Evolutionary conservation across 2,329 filamentous ascomycete species (phyloP).

Genomic region (Aspergillus melleus): DNA sequence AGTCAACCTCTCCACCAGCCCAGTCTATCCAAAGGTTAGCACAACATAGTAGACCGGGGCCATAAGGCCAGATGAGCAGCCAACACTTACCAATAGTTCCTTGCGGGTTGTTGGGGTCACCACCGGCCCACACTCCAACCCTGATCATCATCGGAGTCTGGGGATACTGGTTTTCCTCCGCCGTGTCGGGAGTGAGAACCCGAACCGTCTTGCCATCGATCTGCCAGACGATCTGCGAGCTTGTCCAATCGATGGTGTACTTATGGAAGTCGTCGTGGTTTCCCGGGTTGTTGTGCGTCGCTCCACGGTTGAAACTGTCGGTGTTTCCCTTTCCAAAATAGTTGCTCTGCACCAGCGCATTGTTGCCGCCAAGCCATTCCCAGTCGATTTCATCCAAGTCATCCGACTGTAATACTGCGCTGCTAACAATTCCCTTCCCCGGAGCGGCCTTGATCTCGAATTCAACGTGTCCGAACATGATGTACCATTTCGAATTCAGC

Average conservation of each 20-base stretch:
- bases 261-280: conserved; percentile 79
- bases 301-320: conserved; percentile 80
- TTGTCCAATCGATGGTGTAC: conserved; percentile 91
- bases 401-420: conserved; percentile 87
- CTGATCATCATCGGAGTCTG: conserved; percentile 96
- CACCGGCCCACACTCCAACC: conserved; percentile 88
- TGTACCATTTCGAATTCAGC: conserved; percentile 89
- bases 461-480: conserved; percentile 96
- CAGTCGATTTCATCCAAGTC: conserved; percentile 94
- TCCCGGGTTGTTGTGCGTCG: conserved; percentile 67
- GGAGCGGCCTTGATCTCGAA: conserved; percentile 82
- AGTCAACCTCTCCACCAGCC: conserved; percentile 85
- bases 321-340: conserved; percentile 95
- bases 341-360: conserved; percentile 83
- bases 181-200: conserved; percentile 68
- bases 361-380: conserved; percentile 85
- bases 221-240: conserved; percentile 80
- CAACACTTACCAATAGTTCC: conserved; percentile 68
- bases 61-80: not conserved
- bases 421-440: conserved; percentile 89
- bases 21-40: conserved; percentile 54
- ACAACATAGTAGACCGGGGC: conserved; percentile 1
- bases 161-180: conserved; percentile 74
- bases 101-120: conserved; percentile 72
- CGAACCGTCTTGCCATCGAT: conserved; percentile 77